phyloP scores from a whole-genome alignment of 1,284 basidiomycete species.

The Apiotrichum akiyoshidainum region DNA sequence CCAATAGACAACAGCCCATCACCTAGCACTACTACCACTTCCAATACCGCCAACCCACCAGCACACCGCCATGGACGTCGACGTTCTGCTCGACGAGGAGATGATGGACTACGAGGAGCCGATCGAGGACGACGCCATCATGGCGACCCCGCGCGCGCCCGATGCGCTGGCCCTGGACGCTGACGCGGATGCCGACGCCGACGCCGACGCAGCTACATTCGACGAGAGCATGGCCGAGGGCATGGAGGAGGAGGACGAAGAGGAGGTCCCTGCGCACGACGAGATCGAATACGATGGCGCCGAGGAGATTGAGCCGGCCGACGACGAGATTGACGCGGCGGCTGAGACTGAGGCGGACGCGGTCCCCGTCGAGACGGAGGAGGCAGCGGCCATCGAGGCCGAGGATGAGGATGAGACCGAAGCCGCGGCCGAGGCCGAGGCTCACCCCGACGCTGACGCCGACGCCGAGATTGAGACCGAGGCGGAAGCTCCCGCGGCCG shows the following conservation, averaged over 20 bases:
- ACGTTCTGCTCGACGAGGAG: conserved; percentile 4
- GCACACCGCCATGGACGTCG: conserved; percentile 7
- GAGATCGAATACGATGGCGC: conserved; percentile 9
- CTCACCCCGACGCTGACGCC: too few species aligned
- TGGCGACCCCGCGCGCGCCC: conserved; percentile 12
- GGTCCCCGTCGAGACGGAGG: conserved; percentile 9
- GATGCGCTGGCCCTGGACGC: conserved; percentile 15
- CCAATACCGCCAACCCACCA: too few species aligned
- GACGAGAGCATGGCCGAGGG: conserved; percentile 4
- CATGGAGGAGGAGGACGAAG: neutral
- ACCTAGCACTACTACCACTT: too few species aligned
- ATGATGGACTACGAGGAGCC: conserved; percentile 17
- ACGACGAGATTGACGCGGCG: neutral
- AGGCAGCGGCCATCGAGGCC: neutral
- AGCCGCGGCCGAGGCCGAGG: too few species aligned
- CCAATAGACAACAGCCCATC: too few species aligned
- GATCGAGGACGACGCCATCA: conserved; percentile 11
- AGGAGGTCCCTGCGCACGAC: neutral
- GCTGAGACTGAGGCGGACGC: conserved; percentile 9
- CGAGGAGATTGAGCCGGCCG: neutral
- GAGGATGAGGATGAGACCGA: too few species aligned
- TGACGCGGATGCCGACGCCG: conserved; percentile 3
- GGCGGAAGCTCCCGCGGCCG: too few species aligned
- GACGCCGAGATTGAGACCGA: too few species aligned
- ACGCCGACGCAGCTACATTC: conserved; percentile 1